Conservation (phyloP, 2,329 filamentous ascomycete species). For the Colletotrichum lupini region DNA sequence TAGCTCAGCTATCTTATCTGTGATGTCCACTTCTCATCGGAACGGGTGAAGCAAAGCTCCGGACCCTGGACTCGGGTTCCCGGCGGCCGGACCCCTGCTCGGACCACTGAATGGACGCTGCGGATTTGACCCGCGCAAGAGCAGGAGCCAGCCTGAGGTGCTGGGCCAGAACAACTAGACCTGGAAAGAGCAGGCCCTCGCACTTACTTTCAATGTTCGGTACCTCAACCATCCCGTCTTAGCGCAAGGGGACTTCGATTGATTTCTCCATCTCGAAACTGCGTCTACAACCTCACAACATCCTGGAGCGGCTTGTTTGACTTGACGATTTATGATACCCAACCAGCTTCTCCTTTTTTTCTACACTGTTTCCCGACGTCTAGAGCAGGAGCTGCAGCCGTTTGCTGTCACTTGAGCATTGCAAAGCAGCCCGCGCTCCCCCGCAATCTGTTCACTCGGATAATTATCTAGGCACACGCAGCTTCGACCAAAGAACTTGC, state of each 20-base stretch:
- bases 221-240: constrained; percentile 18
- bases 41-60: background rate
- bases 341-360: background rate
- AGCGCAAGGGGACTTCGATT: constrained; percentile 22
- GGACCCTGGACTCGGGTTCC: background rate
- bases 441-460: constrained; percentile 3
- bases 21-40: background rate
- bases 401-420: background rate
- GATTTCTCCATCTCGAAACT: constrained; percentile 1
- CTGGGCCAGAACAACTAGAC: background rate
- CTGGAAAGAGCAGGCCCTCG: background rate
- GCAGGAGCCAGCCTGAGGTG: background rate
- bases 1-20: background rate
- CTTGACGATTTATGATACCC: constrained; percentile 33
- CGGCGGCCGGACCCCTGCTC: constrained; percentile 3
- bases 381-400: background rate
- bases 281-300: background rate
- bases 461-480: background rate
- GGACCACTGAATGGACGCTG: background rate
- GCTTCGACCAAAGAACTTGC: background rate
- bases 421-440: background rate
- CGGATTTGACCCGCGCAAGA: constrained; percentile 4
- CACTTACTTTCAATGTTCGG: constrained; percentile 2
- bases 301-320: constrained; percentile 10
- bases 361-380: background rate